Base-by-base conservation (phyloP, 768 basidiomycete genomes). In the Cytidiella melzeri region DNA sequence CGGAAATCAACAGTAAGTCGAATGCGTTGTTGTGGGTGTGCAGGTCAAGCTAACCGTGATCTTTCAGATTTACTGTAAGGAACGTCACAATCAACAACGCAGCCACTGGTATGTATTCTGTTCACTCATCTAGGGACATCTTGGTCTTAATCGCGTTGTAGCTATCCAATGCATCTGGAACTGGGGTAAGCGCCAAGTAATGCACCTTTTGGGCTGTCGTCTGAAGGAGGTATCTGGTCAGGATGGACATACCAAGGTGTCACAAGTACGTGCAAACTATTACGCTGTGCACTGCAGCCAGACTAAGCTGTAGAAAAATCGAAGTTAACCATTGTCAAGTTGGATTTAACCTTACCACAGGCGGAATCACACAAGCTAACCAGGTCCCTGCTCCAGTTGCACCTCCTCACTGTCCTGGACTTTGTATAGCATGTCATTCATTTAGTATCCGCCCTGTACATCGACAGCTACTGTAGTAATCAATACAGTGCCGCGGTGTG, bases 1-100 rank as follows among this genome's bases (percentile, higher is more conserved):
- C 43, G 87, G 88, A 42, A 90, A 89, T 56, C 88, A 91, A 65
- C 88, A 90, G 75, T 85, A 55, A 51, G 76, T 64, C n/a, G n/a
- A n/a, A n/a, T n/a, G n/a, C n/a, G n/a, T n/a, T n/a, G n/a, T n/a
- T n/a, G n/a, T n/a, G n/a, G n/a, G n/a, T n/a, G n/a, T n/a, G n/a
- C n/a, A n/a, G n/a, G n/a, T n/a, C n/a, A n/a, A n/a, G n/a, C n/a
- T n/a, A n/a, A n/a, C n/a, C n/a, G n/a, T n/a, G n/a, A n/a, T 20
- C 11, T 51, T 4, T 18, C 42, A 75, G 75, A 48, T 80, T 84
- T 56, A 83, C 83, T 6, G 80, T 84, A n/a, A 75, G 83, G 23
- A 84, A 84, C 57, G 62, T 84, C 50, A 79, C 74, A 13, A 64
- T 79, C 39, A 75, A 74, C 57, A 73, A 77, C 51, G 73, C 73